Evolutionary conservation across 345 rosid species (phyloP).

Genomic region (Carallia pectinifolia): DNA sequence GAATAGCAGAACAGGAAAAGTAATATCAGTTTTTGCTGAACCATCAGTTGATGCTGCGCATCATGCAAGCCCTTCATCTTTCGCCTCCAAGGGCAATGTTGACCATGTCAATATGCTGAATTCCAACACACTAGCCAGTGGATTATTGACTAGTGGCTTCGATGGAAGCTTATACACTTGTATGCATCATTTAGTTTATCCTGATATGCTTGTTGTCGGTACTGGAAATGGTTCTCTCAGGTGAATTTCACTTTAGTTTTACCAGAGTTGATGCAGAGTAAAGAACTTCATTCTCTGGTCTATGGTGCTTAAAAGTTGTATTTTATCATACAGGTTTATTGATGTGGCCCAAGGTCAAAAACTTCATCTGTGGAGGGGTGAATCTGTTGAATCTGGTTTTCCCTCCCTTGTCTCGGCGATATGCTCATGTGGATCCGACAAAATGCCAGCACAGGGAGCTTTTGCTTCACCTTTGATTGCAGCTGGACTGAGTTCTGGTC

Average conservation of each 20-base stretch:
- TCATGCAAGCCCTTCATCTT: constrained; percentile 40
- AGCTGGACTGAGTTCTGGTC: constrained; percentile 85
- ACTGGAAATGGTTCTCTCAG: constrained; percentile 89
- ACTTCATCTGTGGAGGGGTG: constrained; percentile 87
- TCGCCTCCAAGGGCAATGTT: constrained; percentile 41
- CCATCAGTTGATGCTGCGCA: constrained; percentile 52
- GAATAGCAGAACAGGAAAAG: constrained; percentile 81
- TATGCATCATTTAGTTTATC: constrained; percentile 65
- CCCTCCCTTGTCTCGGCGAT: constrained; percentile 83
- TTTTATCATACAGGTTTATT: constrained; percentile 52
- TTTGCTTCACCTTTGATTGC: constrained; percentile 72
- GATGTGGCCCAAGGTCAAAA: constrained; percentile 68
- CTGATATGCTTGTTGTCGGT: constrained; percentile 67
- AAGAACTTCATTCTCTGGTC: constrained; percentile 12
- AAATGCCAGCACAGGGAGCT: constrained; percentile 43
- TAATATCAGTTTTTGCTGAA: constrained; percentile 65
- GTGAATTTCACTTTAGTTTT: constrained; percentile 32
- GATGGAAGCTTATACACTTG: constrained; percentile 90
- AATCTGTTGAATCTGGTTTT: constrained; percentile 60
- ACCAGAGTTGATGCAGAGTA: constrained; percentile 11
- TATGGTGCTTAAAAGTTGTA: constrained; percentile 5
- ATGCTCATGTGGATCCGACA: constrained; percentile 66
- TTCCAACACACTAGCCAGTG: constrained; percentile 63
- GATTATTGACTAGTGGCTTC: constrained; percentile 57
- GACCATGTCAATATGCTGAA: constrained; percentile 53